Conservation (phyloP, 2,329 filamentous ascomycete genomes). For the Cercospora zeae-maydis region DNA sequence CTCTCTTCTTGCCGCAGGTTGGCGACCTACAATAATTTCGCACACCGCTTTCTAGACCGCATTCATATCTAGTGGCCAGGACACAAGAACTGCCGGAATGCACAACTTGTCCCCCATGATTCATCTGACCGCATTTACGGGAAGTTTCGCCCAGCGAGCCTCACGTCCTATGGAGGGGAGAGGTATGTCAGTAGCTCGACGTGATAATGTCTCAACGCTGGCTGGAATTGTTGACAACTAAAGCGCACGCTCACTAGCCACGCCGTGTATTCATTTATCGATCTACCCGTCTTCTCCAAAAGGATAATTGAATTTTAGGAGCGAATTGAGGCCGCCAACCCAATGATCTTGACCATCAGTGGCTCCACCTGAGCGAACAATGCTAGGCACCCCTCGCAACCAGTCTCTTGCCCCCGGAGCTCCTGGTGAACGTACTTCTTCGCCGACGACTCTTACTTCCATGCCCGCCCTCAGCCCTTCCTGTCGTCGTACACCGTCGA, state of each 20-base stretch:
- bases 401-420: slow-evolving; percentile 42
- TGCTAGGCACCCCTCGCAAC: slow-evolving; percentile 84
- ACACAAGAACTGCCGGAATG: background rate
- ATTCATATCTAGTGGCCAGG: background rate
- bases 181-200: background rate
- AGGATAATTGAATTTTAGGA: slow-evolving; percentile 96
- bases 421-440: slow-evolving; percentile 59
- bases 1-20: background rate
- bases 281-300: slow-evolving; percentile 64
- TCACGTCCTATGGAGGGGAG: background rate
- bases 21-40: background rate
- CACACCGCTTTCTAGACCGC: background rate
- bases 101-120: background rate
- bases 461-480: slow-evolving; percentile 46
- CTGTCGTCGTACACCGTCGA: slow-evolving; percentile 47
- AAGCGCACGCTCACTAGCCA: background rate
- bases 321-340: slow-evolving; percentile 88
- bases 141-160: background rate
- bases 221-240: background rate
- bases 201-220: background rate
- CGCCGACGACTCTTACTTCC: slow-evolving; percentile 85
- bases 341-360: slow-evolving; percentile 74
- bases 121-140: background rate
- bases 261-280: background rate
- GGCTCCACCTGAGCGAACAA: slow-evolving; percentile 62